phyloP scores from a whole-genome alignment of 2,329 filamentous ascomycete genomes.

The Fusarium irregulare region DNA sequence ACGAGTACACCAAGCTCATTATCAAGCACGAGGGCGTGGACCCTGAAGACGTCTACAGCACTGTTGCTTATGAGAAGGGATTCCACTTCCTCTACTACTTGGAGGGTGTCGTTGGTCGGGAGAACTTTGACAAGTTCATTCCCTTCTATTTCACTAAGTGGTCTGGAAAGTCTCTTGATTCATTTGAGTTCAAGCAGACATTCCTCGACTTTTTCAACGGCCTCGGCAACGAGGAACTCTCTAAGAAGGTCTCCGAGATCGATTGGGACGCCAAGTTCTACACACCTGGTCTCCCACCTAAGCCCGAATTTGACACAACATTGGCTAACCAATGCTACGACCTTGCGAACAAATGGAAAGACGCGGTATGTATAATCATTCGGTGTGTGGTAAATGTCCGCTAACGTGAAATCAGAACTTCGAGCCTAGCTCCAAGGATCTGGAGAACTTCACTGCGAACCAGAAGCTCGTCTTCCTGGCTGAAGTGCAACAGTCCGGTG shows the following conservation, averaged over 20 bases:
- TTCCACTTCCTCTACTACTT: slow-evolving; percentile 94
- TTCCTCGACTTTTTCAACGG: slow-evolving; percentile 84
- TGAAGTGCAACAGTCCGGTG: slow-evolving; percentile 71
- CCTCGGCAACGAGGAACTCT: slow-evolving; percentile 70
- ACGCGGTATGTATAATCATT: slow-evolving; percentile 57
- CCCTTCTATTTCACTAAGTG: slow-evolving; percentile 92
- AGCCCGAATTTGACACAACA: slow-evolving; percentile 89
- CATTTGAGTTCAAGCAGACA: slow-evolving; percentile 91
- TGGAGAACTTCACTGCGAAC: slow-evolving; percentile 81
- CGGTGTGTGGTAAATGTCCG: slow-evolving; percentile 5
- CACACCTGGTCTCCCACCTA: slow-evolving; percentile 86
- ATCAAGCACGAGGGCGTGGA: slow-evolving; percentile 89
- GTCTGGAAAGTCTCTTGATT: slow-evolving; percentile 88
- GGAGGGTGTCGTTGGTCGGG: slow-evolving; percentile 83
- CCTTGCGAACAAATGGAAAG: slow-evolving; percentile 84
- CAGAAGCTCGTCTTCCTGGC: slow-evolving; percentile 94
- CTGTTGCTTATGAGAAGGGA: slow-evolving; percentile 94
- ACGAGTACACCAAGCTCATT: slow-evolving; percentile 93
- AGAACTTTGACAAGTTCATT: slow-evolving; percentile 95
- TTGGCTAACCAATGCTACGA: slow-evolving; percentile 87
- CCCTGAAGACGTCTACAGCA: slow-evolving; percentile 95
- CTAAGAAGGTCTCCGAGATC: slow-evolving; percentile 75
- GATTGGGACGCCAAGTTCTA: slow-evolving; percentile 95
- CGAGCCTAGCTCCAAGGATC: slow-evolving; percentile 74
- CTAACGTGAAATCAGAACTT: slow-evolving; percentile 61